Evolutionary conservation across 176 grass and related monocot genomes (phyloP).

Genomic region (Paspalum notatum): DNA sequence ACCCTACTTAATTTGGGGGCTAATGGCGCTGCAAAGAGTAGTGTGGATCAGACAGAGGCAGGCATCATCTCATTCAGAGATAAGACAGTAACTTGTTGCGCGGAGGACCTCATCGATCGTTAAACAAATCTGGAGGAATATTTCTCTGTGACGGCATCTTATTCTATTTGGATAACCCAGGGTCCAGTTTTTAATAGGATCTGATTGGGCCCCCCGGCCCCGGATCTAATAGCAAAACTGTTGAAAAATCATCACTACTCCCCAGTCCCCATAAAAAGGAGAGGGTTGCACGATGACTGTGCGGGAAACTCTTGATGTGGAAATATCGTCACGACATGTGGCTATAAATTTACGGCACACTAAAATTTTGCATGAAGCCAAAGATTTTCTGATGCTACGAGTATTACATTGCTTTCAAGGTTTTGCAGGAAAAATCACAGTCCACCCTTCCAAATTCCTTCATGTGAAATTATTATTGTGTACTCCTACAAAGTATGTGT

Average conservation of each 20-base stretch:
- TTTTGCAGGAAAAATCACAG: background rate
- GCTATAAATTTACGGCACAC: background rate
- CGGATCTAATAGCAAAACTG: background rate
- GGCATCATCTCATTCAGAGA: background rate
- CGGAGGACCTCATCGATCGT: background rate
- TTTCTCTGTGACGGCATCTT: slow-evolving; percentile 10
- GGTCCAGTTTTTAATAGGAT: slow-evolving; percentile 12
- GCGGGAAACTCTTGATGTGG: background rate
- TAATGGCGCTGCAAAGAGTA: slow-evolving; percentile 25
- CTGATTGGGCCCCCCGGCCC: background rate
- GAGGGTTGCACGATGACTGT: background rate
- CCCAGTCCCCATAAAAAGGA: background rate
- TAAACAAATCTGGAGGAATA: background rate
- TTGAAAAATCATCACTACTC: background rate
- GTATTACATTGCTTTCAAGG: background rate
- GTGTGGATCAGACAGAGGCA: slow-evolving; percentile 2
- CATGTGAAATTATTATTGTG: background rate
- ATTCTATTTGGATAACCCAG: background rate
- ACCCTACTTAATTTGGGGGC: slow-evolving; percentile 27
- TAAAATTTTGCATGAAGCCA: background rate
- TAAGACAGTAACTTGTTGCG: background rate
- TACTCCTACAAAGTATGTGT: background rate
- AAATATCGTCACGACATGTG: background rate
- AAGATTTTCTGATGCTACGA: background rate
- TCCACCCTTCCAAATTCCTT: background rate